Conservation (phyloP, 768 basidiomycete species). For the Suillus subluteus region DNA sequence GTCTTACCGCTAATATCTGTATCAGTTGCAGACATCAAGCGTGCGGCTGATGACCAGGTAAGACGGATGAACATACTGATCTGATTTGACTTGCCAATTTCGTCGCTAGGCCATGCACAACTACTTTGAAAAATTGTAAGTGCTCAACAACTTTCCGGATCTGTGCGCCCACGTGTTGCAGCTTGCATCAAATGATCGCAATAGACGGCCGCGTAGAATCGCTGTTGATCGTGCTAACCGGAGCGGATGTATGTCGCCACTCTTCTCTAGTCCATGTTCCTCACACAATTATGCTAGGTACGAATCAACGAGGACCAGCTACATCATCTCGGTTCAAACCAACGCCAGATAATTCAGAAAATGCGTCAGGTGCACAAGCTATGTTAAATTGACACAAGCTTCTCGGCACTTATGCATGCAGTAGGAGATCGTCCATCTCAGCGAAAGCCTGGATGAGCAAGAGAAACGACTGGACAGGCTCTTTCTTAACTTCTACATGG, state of each 20-base stretch:
- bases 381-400: not conserved
- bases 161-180: not conserved
- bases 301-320: not conserved
- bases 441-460: not conserved
- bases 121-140: not conserved
- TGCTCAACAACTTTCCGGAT: not conserved
- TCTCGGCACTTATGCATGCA: not conserved
- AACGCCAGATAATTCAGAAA: not conserved
- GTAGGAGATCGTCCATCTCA: not conserved
- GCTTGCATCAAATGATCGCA: not conserved
- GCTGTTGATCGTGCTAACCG: not conserved
- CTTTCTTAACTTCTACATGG: not conserved
- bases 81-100: not conserved
- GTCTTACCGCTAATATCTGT: not conserved
- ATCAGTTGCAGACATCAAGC: slow-evolving; percentile 3
- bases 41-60: slow-evolving; percentile 3
- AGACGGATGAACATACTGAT: not conserved
- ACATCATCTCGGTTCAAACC: not conserved
- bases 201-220: not conserved
- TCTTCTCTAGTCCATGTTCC: not conserved
- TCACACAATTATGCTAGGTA: not conserved
- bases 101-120: not conserved
- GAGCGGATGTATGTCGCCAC: not conserved
- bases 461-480: not conserved
- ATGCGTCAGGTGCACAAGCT: not conserved